phyloP scores from a whole-genome alignment of 768 basidiomycete genomes.

The Hypsizygus marmoreus region DNA sequence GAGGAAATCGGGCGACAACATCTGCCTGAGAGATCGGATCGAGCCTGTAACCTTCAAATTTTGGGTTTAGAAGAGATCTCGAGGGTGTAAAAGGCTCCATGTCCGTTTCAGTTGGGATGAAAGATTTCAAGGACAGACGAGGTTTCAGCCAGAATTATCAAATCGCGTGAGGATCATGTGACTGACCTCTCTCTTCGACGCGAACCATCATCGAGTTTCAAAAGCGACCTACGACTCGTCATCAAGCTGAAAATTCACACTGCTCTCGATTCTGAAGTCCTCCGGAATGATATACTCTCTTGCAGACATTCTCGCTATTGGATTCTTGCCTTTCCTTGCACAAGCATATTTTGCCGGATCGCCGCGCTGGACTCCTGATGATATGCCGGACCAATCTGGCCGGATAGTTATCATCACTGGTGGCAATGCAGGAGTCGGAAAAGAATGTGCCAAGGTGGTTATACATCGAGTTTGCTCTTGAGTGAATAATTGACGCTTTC shows the following conservation, averaged over 20 bases:
- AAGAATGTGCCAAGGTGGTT: slow-evolving; percentile 13
- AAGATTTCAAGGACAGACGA: no score
- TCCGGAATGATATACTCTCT: no score
- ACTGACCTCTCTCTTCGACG: no score
- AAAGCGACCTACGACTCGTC: no score
- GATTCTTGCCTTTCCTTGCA: not conserved
- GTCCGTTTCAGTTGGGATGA: not conserved
- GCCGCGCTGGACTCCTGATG: slow-evolving; percentile 6
- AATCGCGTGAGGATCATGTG: no score
- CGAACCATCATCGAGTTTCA: no score
- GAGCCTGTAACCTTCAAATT: slow-evolving; percentile 85
- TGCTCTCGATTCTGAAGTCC: no score
- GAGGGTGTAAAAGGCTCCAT: slow-evolving; percentile 45
- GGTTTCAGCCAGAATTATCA: no score
- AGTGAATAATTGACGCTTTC: not conserved
- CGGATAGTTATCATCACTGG: slow-evolving; percentile 11
- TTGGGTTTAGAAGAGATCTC: slow-evolving; percentile 68
- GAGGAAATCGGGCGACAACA: slow-evolving; percentile 48
- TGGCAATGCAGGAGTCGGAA: slow-evolving; percentile 10
- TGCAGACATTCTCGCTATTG: slow-evolving; percentile 1
- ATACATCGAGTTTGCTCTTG: not conserved
- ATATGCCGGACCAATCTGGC: slow-evolving; percentile 14
- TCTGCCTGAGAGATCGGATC: slow-evolving; percentile 61
- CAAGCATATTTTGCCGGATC: slow-evolving; percentile 10
- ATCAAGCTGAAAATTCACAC: no score